Percentiles rank a stretch among this genome's conserved stretches.
These are phyloP conservation scores for Fraxinus anomala DNA, from an alignment of 257 asterid genomes.

Conservation along the genomic window DNA sequence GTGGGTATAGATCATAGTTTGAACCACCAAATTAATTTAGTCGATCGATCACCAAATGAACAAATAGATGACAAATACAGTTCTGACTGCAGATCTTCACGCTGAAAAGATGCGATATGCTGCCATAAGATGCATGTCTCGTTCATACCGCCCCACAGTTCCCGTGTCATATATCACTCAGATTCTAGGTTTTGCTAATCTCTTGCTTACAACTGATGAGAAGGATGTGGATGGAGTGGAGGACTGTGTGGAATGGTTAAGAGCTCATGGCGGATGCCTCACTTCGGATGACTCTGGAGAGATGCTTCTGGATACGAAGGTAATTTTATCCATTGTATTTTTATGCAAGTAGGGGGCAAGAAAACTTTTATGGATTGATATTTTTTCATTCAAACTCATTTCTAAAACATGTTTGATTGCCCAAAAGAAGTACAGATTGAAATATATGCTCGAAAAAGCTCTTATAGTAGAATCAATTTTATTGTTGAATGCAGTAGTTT, in stretches of 20 bases:
- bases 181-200: constrained; percentile 70
- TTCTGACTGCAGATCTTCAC: constrained; percentile 69
- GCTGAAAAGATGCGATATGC: constrained; percentile 97
- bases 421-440: not conserved
- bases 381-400: not conserved
- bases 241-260: constrained; percentile 94
- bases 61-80: constrained; percentile 10
- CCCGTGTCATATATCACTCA: constrained; percentile 79
- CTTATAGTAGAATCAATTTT: not conserved
- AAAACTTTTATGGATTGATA: not conserved
- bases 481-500: not conserved
- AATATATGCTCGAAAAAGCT: not conserved
- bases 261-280: constrained; percentile 92
- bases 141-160: constrained; percentile 94
- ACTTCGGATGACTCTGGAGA: constrained; percentile 70
- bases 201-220: constrained; percentile 49
- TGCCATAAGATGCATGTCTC: constrained; percentile 85
- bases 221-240: constrained; percentile 68
- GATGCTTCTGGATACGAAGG: constrained; percentile 82
- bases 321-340: constrained; percentile 26
- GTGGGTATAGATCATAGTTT: constrained; percentile 41
- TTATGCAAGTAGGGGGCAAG: not conserved
- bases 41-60: constrained; percentile 14
- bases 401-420: not conserved
- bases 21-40: constrained; percentile 10